Percentiles rank a stretch among this genome's conserved stretches.
phyloP scores from a whole-genome alignment of 2,329 filamentous ascomycete species.

The Nemania diffusa region DNA sequence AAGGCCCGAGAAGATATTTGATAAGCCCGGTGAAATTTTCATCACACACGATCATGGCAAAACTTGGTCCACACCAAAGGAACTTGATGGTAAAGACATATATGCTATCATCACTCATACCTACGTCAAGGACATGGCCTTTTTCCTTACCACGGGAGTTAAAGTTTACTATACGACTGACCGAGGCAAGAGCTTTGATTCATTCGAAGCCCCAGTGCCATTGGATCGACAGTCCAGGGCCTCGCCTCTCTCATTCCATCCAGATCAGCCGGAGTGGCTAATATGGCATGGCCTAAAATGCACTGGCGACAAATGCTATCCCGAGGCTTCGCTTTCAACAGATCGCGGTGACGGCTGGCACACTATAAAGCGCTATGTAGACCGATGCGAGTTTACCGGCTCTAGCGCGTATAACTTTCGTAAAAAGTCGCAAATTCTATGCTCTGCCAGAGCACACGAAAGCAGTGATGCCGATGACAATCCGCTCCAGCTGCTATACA shows the following conservation, averaged over 20 bases:
- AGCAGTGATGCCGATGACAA: constrained; percentile 69
- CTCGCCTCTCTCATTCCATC: constrained; percentile 79
- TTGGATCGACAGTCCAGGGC: constrained; percentile 50
- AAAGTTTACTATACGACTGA: constrained; percentile 85
- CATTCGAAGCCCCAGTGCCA: constrained; percentile 75
- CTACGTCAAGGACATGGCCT: constrained; percentile 86
- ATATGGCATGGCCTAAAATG: constrained; percentile 88
- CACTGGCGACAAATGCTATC: constrained; percentile 70
- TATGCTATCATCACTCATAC: constrained; percentile 78
- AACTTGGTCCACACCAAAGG: constrained; percentile 73
- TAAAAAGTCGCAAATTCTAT: constrained; percentile 66
- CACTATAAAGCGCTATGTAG: constrained; percentile 76
- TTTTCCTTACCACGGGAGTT: constrained; percentile 76
- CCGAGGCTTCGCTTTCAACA: constrained; percentile 78
- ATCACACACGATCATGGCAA: constrained; percentile 90
- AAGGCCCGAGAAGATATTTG: constrained; percentile 61
- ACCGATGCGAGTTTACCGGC: constrained; percentile 87
- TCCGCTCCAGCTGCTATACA: constrained; percentile 77
- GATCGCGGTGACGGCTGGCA: constrained; percentile 87
- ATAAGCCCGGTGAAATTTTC: constrained; percentile 67
- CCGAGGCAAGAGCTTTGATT: constrained; percentile 77
- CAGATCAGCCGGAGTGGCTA: constrained; percentile 86
- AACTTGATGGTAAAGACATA: constrained; percentile 76
- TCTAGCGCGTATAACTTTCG: constrained; percentile 67
- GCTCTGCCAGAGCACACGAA: constrained; percentile 71